Conservation (phyloP, 306 rosid genomes). For the Trichosanthes cucumerina region DNA sequence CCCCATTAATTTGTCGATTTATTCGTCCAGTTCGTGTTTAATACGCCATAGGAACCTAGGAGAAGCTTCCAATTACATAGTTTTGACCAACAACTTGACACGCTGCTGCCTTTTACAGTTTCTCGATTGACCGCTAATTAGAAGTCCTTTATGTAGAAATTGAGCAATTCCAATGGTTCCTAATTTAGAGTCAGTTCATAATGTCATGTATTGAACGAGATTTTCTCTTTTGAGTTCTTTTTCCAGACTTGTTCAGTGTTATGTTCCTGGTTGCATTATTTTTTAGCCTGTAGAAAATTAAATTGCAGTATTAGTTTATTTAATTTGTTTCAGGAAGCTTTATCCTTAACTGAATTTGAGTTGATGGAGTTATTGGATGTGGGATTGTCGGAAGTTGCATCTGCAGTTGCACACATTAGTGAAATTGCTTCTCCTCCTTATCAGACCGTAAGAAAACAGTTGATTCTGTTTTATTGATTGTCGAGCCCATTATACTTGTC, state of each 20-base stretch:
- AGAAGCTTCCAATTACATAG: background rate
- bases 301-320: background rate
- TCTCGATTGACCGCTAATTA: background rate
- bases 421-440: conserved; percentile 78
- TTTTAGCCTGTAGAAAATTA: background rate
- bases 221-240: background rate
- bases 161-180: background rate
- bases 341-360: conserved; percentile 70
- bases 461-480: background rate
- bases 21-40: background rate
- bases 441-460: conserved; percentile 46
- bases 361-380: conserved; percentile 78
- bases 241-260: background rate
- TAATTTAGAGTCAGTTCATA: background rate
- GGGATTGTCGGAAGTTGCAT: conserved; percentile 50
- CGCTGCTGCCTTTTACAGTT: background rate
- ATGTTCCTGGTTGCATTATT: background rate
- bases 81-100: background rate
- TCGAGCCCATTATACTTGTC: background rate
- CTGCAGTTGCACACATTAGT: conserved; percentile 64
- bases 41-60: background rate
- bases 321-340: conserved; percentile 51
- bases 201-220: background rate
- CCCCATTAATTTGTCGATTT: background rate
- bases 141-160: background rate